Percentiles rank a stretch among this genome's conserved stretches.
These are phyloP conservation scores for Aspergillus carbonarius DNA, from an alignment of 2,329 filamentous ascomycete genomes.

Conservation along the genomic window DNA sequence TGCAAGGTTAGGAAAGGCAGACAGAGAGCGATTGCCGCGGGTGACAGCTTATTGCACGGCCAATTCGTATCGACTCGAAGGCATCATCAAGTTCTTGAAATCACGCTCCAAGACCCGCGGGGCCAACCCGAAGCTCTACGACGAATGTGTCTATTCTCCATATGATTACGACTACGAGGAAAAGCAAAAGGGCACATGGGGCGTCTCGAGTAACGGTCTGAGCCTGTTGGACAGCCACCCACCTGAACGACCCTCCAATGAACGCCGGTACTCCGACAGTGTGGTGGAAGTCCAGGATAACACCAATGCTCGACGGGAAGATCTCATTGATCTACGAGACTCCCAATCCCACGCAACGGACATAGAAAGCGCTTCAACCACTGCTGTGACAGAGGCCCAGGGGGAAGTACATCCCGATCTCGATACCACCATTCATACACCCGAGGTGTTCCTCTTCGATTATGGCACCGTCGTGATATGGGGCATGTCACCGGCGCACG, in stretches of 20 bases:
- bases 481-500: slow-evolving; percentile 91
- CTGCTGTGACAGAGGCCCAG: slow-evolving; percentile 33
- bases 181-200: slow-evolving; percentile 32
- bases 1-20: slow-evolving; percentile 87
- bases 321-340: slow-evolving; percentile 62
- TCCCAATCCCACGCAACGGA: slow-evolving; percentile 33
- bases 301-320: slow-evolving; percentile 56
- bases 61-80: slow-evolving; percentile 85
- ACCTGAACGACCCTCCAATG: slow-evolving; percentile 44
- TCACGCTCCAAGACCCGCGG: slow-evolving; percentile 74
- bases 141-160: slow-evolving; percentile 96
- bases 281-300: slow-evolving; percentile 66
- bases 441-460: slow-evolving; percentile 93
- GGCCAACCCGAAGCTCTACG: slow-evolving; percentile 85
- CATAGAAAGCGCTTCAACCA: slow-evolving; percentile 22
- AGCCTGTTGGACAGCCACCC: slow-evolving; percentile 27
- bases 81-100: slow-evolving; percentile 86
- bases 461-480: slow-evolving; percentile 98
- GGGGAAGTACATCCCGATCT: slow-evolving; percentile 59
- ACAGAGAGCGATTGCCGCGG: slow-evolving; percentile 79
- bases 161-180: slow-evolving; percentile 71
- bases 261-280: slow-evolving; percentile 68
- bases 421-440: slow-evolving; percentile 83
- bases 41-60: slow-evolving; percentile 98
- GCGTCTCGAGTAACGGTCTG: slow-evolving; percentile 36